Evolutionary conservation across 2,329 filamentous ascomycete species (phyloP).

Genomic region (Xylaria sp.): DNA sequence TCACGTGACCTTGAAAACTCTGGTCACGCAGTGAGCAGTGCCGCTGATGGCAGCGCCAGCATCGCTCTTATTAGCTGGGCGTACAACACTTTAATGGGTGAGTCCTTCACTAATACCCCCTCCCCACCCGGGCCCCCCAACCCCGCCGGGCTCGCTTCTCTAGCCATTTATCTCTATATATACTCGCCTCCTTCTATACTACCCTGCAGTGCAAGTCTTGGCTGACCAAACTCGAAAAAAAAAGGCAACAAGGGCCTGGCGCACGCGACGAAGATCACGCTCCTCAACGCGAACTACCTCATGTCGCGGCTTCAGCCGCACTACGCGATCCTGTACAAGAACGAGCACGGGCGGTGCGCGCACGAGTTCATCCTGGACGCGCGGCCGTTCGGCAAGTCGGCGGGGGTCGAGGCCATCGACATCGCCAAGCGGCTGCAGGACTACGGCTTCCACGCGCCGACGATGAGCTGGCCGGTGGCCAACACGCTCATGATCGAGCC

Average conservation of each 20-base stretch:
- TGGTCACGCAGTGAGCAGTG: conserved; percentile 73
- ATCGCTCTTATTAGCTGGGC: conserved; percentile 94
- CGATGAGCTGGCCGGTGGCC: conserved; percentile 94
- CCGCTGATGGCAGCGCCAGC: conserved; percentile 84
- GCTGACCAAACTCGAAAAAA: conserved; percentile 18
- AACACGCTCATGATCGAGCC: conserved; percentile 99
- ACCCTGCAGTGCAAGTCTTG: background rate
- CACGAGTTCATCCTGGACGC: conserved; percentile 97
- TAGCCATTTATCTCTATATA: background rate
- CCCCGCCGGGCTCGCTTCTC: background rate
- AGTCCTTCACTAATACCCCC: conserved; percentile 21
- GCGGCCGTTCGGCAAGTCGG: conserved; percentile 79
- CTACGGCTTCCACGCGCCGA: conserved; percentile 96
- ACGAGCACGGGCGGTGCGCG: conserved; percentile 82
- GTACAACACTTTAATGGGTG: conserved; percentile 93
- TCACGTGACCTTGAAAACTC: no score
- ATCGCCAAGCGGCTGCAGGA: conserved; percentile 96
- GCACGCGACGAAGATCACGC: conserved; percentile 85
- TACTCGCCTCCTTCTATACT: no score
- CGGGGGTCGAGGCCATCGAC: conserved; percentile 88
- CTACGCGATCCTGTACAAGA: conserved; percentile 93
- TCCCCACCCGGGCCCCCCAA: no score
- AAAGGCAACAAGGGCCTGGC: conserved; percentile 71
- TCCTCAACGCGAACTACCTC: conserved; percentile 98
- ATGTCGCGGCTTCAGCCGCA: conserved; percentile 82